These are phyloP conservation scores for Cubamyces sp. DNA, from an alignment of 768 basidiomycete species.

Conservation along the genomic window DNA sequence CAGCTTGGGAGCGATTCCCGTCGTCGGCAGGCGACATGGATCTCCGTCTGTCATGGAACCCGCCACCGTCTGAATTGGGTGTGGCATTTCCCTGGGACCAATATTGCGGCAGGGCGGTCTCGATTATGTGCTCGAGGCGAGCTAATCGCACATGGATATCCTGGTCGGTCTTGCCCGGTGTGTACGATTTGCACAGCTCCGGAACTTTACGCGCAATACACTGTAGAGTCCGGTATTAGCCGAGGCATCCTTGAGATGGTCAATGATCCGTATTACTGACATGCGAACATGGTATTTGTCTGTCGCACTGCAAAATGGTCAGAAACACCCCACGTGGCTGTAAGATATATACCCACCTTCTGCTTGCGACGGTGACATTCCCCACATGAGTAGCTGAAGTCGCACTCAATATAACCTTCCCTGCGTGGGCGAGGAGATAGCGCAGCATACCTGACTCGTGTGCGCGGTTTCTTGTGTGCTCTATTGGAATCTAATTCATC, in stretches of 20 bases:
- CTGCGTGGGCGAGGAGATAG: not conserved
- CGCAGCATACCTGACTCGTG: conserved; percentile 68
- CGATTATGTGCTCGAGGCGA: conserved; percentile 81
- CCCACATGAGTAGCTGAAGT: conserved; percentile 75
- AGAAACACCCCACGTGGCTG: conserved; percentile 16
- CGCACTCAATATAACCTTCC: not conserved
- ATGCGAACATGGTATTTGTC: conserved; percentile 85
- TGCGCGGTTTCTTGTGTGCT: conserved; percentile 65
- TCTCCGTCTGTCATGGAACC: conserved; percentile 39
- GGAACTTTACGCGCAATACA: conserved; percentile 87
- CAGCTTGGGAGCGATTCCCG: conserved; percentile 70
- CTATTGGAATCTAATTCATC: conserved; percentile 52
- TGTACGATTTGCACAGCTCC: conserved; percentile 86
- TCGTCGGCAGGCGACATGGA: conserved; percentile 64
- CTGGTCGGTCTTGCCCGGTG: conserved; percentile 84
- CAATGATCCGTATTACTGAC: conserved; percentile 42
- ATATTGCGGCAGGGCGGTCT: conserved; percentile 78
- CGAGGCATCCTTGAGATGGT: conserved; percentile 14
- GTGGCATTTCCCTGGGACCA: conserved; percentile 48
- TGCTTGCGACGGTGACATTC: conserved; percentile 91
- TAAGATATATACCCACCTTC: conserved; percentile 52
- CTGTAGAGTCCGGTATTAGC: conserved; percentile 39
- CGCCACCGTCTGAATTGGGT: conserved; percentile 19
- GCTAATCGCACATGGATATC: conserved; percentile 75
- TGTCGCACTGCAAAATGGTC: conserved; percentile 64